Evolutionary conservation across 2,329 filamentous ascomycete genomes (phyloP).

Genomic region (Hypoxylon sp.): DNA sequence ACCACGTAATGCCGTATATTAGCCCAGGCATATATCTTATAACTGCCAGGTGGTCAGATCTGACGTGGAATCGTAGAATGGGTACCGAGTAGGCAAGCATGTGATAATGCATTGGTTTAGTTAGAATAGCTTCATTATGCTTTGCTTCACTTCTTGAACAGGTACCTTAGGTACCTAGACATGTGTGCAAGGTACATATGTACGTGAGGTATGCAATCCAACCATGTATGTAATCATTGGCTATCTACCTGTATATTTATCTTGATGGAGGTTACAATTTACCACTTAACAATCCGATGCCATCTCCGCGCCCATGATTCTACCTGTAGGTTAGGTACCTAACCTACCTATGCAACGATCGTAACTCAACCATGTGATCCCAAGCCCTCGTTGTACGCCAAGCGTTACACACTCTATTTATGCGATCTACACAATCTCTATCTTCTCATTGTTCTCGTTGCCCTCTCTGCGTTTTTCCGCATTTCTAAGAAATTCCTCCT

Average conservation of each 20-base stretch:
- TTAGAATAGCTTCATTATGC: constrained; percentile 6
- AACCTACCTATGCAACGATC: constrained; percentile 16
- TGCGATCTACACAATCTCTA: constrained; percentile 32
- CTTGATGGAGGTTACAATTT: neutral
- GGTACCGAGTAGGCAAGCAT: neutral
- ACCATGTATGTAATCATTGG: neutral
- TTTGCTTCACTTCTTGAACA: neutral
- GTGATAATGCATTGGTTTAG: neutral
- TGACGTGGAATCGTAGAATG: neutral
- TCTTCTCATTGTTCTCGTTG: constrained; percentile 13
- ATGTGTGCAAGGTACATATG: too few species aligned
- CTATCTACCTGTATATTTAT: constrained; percentile 4
- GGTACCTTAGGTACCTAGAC: neutral
- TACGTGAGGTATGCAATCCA: neutral
- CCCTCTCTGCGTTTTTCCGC: constrained; percentile 29
- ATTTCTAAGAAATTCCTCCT: constrained; percentile 50
- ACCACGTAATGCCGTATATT: constrained; percentile 2
- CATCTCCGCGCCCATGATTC: constrained; percentile 11
- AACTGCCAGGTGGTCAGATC: neutral
- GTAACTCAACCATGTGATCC: constrained; percentile 32
- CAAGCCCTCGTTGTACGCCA: constrained; percentile 21
- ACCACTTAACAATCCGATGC: constrained; percentile 13
- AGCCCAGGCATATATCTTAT: neutral
- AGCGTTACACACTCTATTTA: constrained; percentile 18
- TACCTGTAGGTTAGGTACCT: constrained; percentile 6